phyloP scores from a whole-genome alignment of 2,329 filamentous ascomycete genomes.

The Pseudohalonectria lignicola region DNA sequence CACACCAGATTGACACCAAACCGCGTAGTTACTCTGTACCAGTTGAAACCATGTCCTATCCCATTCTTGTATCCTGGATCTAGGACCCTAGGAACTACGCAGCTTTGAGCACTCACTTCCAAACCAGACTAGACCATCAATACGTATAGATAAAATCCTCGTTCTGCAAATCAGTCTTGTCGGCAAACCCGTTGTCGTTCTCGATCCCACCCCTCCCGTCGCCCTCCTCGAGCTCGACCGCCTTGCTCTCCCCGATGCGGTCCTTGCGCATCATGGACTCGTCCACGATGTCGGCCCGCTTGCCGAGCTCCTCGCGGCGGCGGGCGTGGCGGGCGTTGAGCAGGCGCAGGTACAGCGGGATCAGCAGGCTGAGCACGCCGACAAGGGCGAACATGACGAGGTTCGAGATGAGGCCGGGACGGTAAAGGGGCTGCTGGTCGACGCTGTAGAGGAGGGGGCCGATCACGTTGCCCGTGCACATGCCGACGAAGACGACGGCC shows the following conservation, averaged over 20 bases:
- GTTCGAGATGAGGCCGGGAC: slow-evolving; percentile 46
- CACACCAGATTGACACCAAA: too few species aligned
- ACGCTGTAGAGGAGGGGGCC: slow-evolving; percentile 55
- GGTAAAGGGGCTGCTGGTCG: slow-evolving; percentile 43
- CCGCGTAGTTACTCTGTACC: too few species aligned
- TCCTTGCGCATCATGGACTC: slow-evolving; percentile 40
- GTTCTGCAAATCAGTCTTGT: slow-evolving; percentile 10
- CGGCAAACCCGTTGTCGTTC: slow-evolving; percentile 7
- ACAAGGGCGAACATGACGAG: slow-evolving; percentile 50
- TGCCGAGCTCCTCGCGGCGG: slow-evolving; percentile 6
- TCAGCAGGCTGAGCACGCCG: slow-evolving; percentile 29
- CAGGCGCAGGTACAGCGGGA: slow-evolving; percentile 7
- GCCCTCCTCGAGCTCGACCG: not conserved
- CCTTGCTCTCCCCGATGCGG: slow-evolving; percentile 18
- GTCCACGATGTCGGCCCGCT: slow-evolving; percentile 7
- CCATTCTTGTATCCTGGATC: too few species aligned
- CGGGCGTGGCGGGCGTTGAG: slow-evolving; percentile 6
- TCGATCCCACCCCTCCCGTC: not conserved
- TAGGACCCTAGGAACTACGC: too few species aligned
- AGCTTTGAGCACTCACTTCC: too few species aligned
- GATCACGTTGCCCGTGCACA: slow-evolving; percentile 54
- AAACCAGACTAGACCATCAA: too few species aligned
- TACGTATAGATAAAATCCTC: slow-evolving; percentile 10
- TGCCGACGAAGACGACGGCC: slow-evolving; percentile 52
- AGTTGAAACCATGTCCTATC: too few species aligned